Conservation (phyloP, 495 filamentous ascomycete genomes). For the Platismatia glauca region DNA sequence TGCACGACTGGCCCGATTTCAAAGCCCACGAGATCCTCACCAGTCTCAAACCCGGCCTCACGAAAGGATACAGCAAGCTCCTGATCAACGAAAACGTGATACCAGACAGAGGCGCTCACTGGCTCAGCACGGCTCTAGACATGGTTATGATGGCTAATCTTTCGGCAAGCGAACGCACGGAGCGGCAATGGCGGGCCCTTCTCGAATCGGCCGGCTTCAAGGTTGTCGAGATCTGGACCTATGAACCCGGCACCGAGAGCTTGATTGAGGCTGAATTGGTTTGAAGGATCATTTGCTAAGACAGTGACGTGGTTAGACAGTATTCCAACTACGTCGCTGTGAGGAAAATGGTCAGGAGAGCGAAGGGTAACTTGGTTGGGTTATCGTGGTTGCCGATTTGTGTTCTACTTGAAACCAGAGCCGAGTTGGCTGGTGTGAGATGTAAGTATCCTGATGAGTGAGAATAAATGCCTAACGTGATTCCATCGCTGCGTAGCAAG, state of each 20-base stretch:
- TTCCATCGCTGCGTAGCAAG: too few species aligned
- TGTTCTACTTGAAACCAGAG: too few species aligned
- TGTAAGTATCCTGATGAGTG: too few species aligned
- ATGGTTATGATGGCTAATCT: not conserved
- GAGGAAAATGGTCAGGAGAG: too few species aligned
- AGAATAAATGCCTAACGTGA: too few species aligned
- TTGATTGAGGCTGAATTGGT: not conserved
- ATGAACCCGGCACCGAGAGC: not conserved
- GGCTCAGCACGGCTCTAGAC: not conserved
- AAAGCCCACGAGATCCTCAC: slow-evolving; percentile 31
- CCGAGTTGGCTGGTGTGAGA: too few species aligned
- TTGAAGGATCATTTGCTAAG: not conserved
- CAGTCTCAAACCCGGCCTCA: slow-evolving; percentile 33
- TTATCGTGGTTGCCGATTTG: too few species aligned
- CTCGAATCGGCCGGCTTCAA: not conserved
- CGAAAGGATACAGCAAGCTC: slow-evolving; percentile 28
- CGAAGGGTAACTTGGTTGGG: too few species aligned
- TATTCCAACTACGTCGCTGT: too few species aligned
- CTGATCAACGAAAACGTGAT: not conserved
- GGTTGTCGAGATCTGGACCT: not conserved
- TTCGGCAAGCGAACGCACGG: not conserved
- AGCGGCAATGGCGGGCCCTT: not conserved
- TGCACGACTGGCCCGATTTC: slow-evolving; percentile 42
- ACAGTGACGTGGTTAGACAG: too few species aligned
- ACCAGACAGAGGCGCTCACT: not conserved